phyloP scores from a whole-genome alignment of 371 early-diverging fungal genomes.

The Mucor saturninus region DNA sequence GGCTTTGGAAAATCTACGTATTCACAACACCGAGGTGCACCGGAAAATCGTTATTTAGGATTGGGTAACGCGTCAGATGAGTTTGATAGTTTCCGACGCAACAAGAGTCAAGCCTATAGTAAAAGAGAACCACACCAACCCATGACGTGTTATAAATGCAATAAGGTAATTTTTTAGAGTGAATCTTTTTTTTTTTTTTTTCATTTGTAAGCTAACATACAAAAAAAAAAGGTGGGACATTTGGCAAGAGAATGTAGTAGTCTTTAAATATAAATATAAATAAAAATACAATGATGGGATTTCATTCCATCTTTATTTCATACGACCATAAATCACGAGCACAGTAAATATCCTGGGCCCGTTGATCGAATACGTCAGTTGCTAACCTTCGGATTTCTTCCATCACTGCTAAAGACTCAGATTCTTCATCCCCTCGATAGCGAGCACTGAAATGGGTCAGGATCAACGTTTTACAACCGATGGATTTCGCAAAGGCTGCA shows the following conservation, averaged over 20 bases:
- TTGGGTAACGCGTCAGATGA: conserved; percentile 27
- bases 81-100: conserved; percentile 30
- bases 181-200: no score
- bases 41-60: conserved; percentile 22
- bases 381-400: conserved; percentile 58
- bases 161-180: conserved; percentile 24
- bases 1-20: no score
- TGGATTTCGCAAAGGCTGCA: conserved; percentile 46
- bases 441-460: conserved; percentile 67
- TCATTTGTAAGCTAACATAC: not conserved
- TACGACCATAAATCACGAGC: conserved; percentile 53
- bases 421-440: conserved; percentile 55
- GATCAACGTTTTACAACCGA: conserved; percentile 49
- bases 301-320: conserved; percentile 37
- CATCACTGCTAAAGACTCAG: conserved; percentile 53
- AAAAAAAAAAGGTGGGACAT: conserved; percentile 29
- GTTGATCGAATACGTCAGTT: conserved; percentile 40
- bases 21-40: not conserved
- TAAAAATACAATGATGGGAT: not conserved
- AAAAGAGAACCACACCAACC: conserved; percentile 28
- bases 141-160: conserved; percentile 32
- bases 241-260: conserved; percentile 39
- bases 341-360: conserved; percentile 42
- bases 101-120: conserved; percentile 33
- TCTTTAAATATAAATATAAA: conserved; percentile 8